Percentiles rank a stretch among this genome's conserved stretches.
phyloP scores from a whole-genome alignment of 2,329 filamentous ascomycete species.

The Aureobasidium sp. region DNA sequence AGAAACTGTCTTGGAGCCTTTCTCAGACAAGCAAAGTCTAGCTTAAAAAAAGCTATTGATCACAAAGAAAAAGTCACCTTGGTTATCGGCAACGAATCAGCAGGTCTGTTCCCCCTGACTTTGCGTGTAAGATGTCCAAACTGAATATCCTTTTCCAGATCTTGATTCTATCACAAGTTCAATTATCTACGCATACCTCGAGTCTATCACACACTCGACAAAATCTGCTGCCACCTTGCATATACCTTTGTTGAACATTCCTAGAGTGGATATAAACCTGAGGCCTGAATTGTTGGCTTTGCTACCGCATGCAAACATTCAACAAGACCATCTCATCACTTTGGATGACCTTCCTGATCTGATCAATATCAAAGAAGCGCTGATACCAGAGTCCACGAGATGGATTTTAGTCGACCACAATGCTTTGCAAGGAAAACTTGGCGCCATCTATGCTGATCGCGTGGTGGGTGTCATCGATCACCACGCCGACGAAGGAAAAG shows the following conservation, averaged over 20 bases:
- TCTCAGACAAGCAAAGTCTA: slow-evolving; percentile 38
- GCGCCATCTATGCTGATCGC: slow-evolving; percentile 42
- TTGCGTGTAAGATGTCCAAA: neutral
- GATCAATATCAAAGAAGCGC: slow-evolving; percentile 39
- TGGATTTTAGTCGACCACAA: slow-evolving; percentile 82
- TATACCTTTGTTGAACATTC: slow-evolving; percentile 67
- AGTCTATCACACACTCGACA: slow-evolving; percentile 35
- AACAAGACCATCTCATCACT: slow-evolving; percentile 58
- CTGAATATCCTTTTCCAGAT: slow-evolving; percentile 47
- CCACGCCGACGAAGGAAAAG: slow-evolving; percentile 62
- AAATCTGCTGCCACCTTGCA: slow-evolving; percentile 46
- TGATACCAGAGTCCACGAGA: slow-evolving; percentile 50
- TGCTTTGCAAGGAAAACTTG: slow-evolving; percentile 56
- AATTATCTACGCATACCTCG: slow-evolving; percentile 66
- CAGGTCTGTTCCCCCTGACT: slow-evolving; percentile 27
- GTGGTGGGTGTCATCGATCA: slow-evolving; percentile 69
- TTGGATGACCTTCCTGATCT: slow-evolving; percentile 51
- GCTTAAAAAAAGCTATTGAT: slow-evolving; percentile 35
- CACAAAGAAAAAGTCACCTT: slow-evolving; percentile 39
- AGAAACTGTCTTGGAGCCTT: slow-evolving; percentile 42
- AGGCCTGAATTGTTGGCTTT: slow-evolving; percentile 65
- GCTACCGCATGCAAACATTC: slow-evolving; percentile 54
- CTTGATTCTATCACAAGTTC: slow-evolving; percentile 74
- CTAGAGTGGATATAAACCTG: slow-evolving; percentile 59
- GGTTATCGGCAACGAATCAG: slow-evolving; percentile 50